A percentile compares a stretch with the other conserved stretches of the same genome.
These are phyloP conservation scores for Spongiforma sp. DNA, from an alignment of 1,284 basidiomycete genomes.

Conservation along the genomic window DNA sequence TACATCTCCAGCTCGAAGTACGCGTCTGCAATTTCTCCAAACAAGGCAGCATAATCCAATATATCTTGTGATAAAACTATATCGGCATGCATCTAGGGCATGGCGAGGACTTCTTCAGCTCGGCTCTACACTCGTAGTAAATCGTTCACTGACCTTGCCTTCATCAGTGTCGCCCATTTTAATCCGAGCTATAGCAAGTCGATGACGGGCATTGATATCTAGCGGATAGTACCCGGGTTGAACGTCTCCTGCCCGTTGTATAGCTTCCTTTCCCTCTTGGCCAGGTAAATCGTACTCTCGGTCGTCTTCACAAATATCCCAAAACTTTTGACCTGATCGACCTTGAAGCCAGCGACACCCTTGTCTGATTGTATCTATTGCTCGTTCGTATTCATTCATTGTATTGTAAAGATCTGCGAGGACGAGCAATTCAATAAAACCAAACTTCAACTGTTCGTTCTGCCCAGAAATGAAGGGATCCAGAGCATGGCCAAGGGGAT, in stretches of 20 bases:
- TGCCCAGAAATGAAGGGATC: constrained; percentile 60
- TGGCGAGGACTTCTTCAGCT: not conserved
- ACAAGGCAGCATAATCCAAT: constrained; percentile 77
- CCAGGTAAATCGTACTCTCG: constrained; percentile 66
- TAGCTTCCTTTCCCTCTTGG: constrained; percentile 27
- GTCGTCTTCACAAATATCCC: constrained; percentile 88
- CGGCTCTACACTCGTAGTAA: not conserved
- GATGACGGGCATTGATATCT: constrained; percentile 60
- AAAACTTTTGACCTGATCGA: constrained; percentile 72
- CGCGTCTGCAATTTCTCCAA: constrained; percentile 85
- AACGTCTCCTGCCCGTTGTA: constrained; percentile 17
- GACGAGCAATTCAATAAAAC: constrained; percentile 71
- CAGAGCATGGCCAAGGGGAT: constrained; percentile 45
- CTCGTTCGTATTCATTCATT: constrained; percentile 70
- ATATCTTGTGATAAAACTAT: constrained; percentile 75
- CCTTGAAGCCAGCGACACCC: constrained; percentile 93
- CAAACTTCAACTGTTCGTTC: constrained; percentile 47
- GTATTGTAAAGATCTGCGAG: constrained; percentile 86
- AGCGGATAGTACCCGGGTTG: constrained; percentile 19
- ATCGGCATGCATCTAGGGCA: constrained; percentile 62
- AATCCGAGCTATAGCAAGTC: constrained; percentile 87
- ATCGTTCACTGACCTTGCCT: constrained; percentile 13
- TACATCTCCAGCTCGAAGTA: constrained; percentile 74
- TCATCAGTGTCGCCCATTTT: constrained; percentile 75
- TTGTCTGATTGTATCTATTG: constrained; percentile 72